Conservation (phyloP, 2,329 filamentous ascomycete species). For the Pseudogymnoascus sp. region DNA sequence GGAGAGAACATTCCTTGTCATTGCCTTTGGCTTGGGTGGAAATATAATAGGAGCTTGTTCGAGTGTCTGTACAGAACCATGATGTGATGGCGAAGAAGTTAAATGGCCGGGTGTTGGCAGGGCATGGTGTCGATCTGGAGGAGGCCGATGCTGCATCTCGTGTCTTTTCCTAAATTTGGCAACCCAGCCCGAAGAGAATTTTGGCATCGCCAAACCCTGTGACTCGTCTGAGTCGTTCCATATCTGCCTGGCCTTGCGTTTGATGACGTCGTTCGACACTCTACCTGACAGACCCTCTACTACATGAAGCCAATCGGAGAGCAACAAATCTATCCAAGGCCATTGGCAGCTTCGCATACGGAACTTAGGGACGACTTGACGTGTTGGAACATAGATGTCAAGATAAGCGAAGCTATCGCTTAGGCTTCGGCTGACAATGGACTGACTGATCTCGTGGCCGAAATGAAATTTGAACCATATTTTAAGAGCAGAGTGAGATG, state of each 20-base stretch:
- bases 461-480: slow-evolving; percentile 17
- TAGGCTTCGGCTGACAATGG: slow-evolving; percentile 18
- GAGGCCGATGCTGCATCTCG: slow-evolving; percentile 6
- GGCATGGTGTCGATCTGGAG: slow-evolving; percentile 12
- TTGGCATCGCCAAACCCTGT: slow-evolving; percentile 14
- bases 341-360: slow-evolving; percentile 17
- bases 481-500: slow-evolving; percentile 16
- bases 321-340: slow-evolving; percentile 16
- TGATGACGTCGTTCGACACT: slow-evolving; percentile 16
- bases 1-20: slow-evolving; percentile 8
- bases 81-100: slow-evolving; percentile 11
- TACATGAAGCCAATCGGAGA: slow-evolving; percentile 16
- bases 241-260: slow-evolving; percentile 16
- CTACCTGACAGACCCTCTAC: slow-evolving; percentile 12
- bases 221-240: slow-evolving; percentile 17
- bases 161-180: slow-evolving; percentile 16
- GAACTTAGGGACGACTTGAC: slow-evolving; percentile 9
- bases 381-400: slow-evolving; percentile 8
- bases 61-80: slow-evolving; percentile 6
- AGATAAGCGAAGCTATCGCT: slow-evolving; percentile 19
- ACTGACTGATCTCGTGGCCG: slow-evolving; percentile 18
- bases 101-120: background rate
- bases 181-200: slow-evolving; percentile 19
- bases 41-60: background rate
- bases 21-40: background rate